Percentiles rank a stretch among this genome's conserved stretches.
phyloP scores from a whole-genome alignment of 371 early-diverging fungal genomes.

The Capniomyces stellatus region DNA sequence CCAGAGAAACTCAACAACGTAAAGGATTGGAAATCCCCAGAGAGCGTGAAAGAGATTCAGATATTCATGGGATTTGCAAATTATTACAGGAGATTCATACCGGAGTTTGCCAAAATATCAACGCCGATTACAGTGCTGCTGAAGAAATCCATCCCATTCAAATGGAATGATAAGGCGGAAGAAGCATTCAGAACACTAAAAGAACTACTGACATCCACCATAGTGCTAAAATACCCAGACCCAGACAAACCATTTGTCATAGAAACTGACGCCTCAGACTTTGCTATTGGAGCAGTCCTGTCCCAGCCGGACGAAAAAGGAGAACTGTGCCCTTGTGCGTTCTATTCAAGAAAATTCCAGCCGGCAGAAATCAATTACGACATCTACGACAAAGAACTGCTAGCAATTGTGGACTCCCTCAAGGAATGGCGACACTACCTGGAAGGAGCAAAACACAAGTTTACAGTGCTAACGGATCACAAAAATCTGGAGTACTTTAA shows the following conservation, averaged over 20 bases:
- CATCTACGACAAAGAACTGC: slow-evolving; percentile 3
- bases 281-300: slow-evolving; percentile 5
- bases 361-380: slow-evolving; percentile 1
- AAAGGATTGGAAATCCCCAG: slow-evolving; percentile 5
- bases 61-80: slow-evolving; percentile 4
- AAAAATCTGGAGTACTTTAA: slow-evolving; percentile 3
- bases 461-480: slow-evolving; percentile 1
- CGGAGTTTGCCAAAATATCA: not conserved
- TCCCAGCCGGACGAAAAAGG: slow-evolving; percentile 3
- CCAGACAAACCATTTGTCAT: not conserved
- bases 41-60: not conserved
- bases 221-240: not conserved
- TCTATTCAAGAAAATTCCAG: not conserved
- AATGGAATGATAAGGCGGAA: not conserved
- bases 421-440: slow-evolving; percentile 1
- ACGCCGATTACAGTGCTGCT: not conserved
- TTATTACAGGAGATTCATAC: slow-evolving; percentile 3
- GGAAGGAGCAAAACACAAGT: not conserved
- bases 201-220: not conserved
- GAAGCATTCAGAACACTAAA: slow-evolving; percentile 1
- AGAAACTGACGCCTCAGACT: slow-evolving; percentile 6
- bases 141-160: not conserved
- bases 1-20: not conserved
- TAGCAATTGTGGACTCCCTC: not conserved
- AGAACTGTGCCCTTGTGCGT: not conserved